These are phyloP conservation scores for Stagonosporopsis rhizophila DNA, from an alignment of 2,329 filamentous ascomycete genomes.

Conservation along the genomic window DNA sequence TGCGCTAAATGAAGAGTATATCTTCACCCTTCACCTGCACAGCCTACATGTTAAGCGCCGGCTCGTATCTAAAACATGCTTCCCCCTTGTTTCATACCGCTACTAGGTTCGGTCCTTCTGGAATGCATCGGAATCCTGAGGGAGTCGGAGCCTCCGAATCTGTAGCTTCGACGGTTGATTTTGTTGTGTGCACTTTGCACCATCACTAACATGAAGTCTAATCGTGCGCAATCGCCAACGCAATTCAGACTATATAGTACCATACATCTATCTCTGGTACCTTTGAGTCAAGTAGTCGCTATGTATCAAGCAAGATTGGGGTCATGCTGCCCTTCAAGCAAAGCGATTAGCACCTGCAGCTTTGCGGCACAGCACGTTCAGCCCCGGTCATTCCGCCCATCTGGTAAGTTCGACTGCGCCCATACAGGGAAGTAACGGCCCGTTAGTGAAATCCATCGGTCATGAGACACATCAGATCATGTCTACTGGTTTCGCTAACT, in stretches of 20 bases:
- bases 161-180: background rate
- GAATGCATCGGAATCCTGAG: too few species aligned
- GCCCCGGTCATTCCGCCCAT: background rate
- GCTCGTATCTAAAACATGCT: background rate
- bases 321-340: background rate
- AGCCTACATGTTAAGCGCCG: background rate
- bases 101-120: too few species aligned
- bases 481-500: background rate
- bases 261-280: too few species aligned
- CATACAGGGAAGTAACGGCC: background rate
- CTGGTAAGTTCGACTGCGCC: too few species aligned
- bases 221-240: background rate
- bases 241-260: background rate
- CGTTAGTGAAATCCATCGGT: background rate
- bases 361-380: background rate
- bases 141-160: background rate
- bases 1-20: background rate
- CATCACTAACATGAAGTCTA: background rate
- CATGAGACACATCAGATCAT: background rate
- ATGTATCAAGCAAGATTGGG: background rate
- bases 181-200: background rate
- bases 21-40: background rate
- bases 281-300: background rate
- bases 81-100: too few species aligned
- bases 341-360: background rate